A percentile compares a stretch with the other conserved stretches of the same genome.
Conservation (phyloP, 2,329 filamentous ascomycete species). For the Cryphonectria radicalis region DNA sequence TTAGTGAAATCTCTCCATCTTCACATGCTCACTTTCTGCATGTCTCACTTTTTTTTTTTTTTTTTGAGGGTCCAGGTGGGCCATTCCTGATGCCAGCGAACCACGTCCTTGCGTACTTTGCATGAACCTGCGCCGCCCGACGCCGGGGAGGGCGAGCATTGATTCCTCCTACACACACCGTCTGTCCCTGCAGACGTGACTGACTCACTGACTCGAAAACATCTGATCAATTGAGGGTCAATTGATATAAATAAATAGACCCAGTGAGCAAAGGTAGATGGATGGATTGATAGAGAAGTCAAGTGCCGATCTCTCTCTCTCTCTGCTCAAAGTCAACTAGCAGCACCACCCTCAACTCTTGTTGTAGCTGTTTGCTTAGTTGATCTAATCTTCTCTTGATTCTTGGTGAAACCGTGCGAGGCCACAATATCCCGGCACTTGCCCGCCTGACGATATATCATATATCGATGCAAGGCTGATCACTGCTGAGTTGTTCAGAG, state of each 20-base stretch:
- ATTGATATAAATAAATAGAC: background rate
- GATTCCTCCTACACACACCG: background rate
- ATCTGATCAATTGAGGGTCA: background rate
- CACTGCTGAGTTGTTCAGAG: background rate
- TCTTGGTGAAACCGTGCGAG: background rate
- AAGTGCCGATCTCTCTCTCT: background rate
- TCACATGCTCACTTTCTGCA: background rate
- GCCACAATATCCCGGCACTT: background rate
- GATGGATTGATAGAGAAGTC: background rate
- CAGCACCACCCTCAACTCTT: background rate
- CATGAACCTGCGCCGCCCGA: background rate
- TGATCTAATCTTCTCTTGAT: too few species aligned
- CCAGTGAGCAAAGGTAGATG: background rate
- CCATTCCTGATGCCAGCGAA: background rate
- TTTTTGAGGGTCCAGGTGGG: background rate
- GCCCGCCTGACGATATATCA: background rate
- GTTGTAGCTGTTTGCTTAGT: background rate
- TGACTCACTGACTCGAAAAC: background rate
- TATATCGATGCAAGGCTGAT: background rate
- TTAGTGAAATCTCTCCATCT: background rate
- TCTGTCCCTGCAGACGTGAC: background rate
- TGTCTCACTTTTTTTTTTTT: background rate
- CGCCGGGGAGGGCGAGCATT: background rate
- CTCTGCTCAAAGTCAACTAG: too few species aligned
- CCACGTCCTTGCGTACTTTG: background rate